These are phyloP conservation scores for Pseudogymnoascus sp. DNA, from an alignment of 2,329 filamentous ascomycete genomes.

Conservation along the genomic window DNA sequence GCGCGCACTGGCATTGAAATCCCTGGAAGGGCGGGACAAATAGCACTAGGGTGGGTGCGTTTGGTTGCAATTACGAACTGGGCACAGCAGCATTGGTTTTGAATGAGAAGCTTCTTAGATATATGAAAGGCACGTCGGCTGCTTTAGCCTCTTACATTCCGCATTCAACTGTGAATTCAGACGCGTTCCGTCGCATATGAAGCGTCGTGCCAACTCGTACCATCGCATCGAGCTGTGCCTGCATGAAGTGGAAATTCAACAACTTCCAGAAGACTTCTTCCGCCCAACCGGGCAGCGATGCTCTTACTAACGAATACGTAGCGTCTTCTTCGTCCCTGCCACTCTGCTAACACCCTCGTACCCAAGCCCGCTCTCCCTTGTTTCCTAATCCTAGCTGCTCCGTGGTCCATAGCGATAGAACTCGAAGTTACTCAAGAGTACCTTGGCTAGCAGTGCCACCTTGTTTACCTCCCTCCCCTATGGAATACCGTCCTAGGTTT, in stretches of 20 bases:
- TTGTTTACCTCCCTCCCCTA: constrained; percentile 60
- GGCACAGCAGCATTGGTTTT: too few species aligned
- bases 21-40: too few species aligned
- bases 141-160: background rate
- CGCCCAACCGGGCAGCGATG: too few species aligned
- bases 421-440: constrained; percentile 64
- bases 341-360: too few species aligned
- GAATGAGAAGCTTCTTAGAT: background rate
- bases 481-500: constrained; percentile 64
- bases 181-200: background rate
- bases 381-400: constrained; percentile 41
- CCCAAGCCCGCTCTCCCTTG: constrained; percentile 42
- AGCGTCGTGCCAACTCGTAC: background rate
- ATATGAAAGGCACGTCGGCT: background rate
- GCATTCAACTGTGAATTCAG: background rate
- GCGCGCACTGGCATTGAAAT: too few species aligned
- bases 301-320: too few species aligned
- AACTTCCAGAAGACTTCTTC: background rate
- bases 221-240: background rate
- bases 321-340: too few species aligned
- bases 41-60: too few species aligned
- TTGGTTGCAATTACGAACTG: too few species aligned
- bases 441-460: constrained; percentile 60
- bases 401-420: constrained; percentile 50
- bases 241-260: background rate